A percentile compares a stretch with the other conserved stretches of the same genome.
Conservation (phyloP, 768 basidiomycete genomes). For the Tylopilus subfusipes region DNA sequence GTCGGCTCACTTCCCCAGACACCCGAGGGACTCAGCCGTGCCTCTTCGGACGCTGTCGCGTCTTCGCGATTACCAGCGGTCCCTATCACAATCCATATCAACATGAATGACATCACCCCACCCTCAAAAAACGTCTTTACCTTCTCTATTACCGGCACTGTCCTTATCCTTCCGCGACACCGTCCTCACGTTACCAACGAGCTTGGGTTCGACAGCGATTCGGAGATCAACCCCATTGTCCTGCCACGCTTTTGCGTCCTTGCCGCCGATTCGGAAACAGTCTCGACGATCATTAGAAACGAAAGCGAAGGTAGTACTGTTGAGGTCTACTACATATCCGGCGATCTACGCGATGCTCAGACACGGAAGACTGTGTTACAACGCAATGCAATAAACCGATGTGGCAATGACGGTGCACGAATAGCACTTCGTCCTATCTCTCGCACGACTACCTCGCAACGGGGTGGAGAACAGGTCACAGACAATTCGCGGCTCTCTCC, state of each 20-base stretch:
- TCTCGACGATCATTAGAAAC: constrained; percentile 57
- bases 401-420: constrained; percentile 58
- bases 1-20: constrained; percentile 34
- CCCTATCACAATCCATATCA: constrained; percentile 71
- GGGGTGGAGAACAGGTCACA: constrained; percentile 18
- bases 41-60: constrained; percentile 33
- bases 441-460: constrained; percentile 19
- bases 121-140: constrained; percentile 62
- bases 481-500: constrained; percentile 22
- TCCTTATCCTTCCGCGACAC: constrained; percentile 53
- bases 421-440: constrained; percentile 48
- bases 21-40: constrained; percentile 36
- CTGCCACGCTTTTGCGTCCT: constrained; percentile 70
- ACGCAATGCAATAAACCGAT: constrained; percentile 55
- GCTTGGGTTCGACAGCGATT: constrained; percentile 24
- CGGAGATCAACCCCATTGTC: constrained; percentile 49
- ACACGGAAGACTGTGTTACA: constrained; percentile 62
- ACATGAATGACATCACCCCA: constrained; percentile 73
- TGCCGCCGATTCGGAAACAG: constrained; percentile 60
- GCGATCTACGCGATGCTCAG: constrained; percentile 57
- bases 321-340: constrained; percentile 60
- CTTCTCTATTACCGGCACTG: constrained; percentile 62
- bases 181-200: constrained; percentile 23
- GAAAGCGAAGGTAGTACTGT: constrained; percentile 50
- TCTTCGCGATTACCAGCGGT: constrained; percentile 45